These are phyloP conservation scores for Trypanosoma grayi DNA, from an alignment of 208 protist genomes.

Conservation along the genomic window DNA sequence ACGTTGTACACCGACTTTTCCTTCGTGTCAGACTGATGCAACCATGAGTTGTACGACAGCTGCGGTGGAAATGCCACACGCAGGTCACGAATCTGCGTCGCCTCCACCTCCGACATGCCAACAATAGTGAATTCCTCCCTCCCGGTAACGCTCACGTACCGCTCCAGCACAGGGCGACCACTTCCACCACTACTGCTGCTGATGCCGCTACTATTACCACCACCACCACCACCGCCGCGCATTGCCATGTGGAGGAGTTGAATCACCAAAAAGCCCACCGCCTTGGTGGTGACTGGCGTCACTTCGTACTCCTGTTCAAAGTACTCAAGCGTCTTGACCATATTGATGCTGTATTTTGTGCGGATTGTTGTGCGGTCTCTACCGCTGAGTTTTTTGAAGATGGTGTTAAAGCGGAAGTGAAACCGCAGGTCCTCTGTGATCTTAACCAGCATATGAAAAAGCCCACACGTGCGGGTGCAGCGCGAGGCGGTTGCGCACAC, in stretches of 20 bases:
- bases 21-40: conserved; percentile 85
- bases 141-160: conserved; percentile 54
- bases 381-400: conserved; percentile 65
- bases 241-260: conserved; percentile 75
- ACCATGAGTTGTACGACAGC: conserved; percentile 89
- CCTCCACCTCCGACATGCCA: conserved; percentile 61
- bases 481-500: conserved; percentile 57
- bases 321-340: conserved; percentile 85
- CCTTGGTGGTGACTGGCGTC: conserved; percentile 56
- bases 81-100: conserved; percentile 66
- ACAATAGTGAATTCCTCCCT: conserved; percentile 63
- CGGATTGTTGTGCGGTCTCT: conserved; percentile 75
- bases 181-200: conserved; percentile 18
- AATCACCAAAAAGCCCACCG: conserved; percentile 78
- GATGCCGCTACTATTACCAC: no score
- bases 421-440: conserved; percentile 82
- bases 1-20: conserved; percentile 92
- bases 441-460: conserved; percentile 69
- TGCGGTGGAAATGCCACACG: conserved; percentile 86
- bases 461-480: conserved; percentile 65
- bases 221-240: conserved; percentile 12
- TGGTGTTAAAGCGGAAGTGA: conserved; percentile 77
- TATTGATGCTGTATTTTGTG: conserved; percentile 50
- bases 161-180: conserved; percentile 61
- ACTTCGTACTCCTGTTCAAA: conserved; percentile 80